A percentile compares a stretch with the other conserved stretches of the same genome.
Evolutionary conservation across 345 rosid genomes (phyloP).

Genomic region (Cardamine occulta): DNA sequence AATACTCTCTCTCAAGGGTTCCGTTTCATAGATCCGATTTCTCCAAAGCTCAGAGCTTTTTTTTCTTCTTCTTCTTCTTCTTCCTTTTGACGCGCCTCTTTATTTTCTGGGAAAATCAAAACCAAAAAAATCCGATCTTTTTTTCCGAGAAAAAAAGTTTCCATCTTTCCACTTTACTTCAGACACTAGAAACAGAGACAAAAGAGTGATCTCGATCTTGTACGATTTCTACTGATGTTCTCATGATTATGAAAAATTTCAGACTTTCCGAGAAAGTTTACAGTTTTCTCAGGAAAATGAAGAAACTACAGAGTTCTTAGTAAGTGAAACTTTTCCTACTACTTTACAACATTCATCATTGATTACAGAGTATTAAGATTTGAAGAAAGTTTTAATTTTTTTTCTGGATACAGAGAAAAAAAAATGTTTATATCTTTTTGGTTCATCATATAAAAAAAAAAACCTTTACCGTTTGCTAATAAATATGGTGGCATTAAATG

Average conservation of each 20-base stretch:
- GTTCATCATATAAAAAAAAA: not conserved
- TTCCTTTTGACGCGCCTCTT: constrained; percentile 20
- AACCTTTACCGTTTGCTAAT: constrained; percentile 10
- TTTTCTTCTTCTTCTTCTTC: not conserved
- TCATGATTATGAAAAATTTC: constrained; percentile 29
- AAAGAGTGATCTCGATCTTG: not conserved
- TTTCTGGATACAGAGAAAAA: not conserved
- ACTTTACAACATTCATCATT: not conserved
- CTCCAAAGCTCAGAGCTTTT: constrained; percentile 34
- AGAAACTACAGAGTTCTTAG: constrained; percentile 24
- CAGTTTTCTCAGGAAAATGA: constrained; percentile 38
- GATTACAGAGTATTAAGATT: not conserved
- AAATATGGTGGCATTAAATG: constrained; percentile 28
- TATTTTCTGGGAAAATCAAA: constrained; percentile 26
- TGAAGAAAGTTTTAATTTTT: constrained; percentile 6
- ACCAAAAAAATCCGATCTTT: constrained; percentile 13
- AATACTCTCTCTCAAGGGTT: constrained; percentile 31
- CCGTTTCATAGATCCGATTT: constrained; percentile 44
- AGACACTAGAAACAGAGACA: constrained; percentile 12
- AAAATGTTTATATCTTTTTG: not conserved
- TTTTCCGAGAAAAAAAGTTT: constrained; percentile 23
- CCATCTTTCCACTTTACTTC: constrained; percentile 15
- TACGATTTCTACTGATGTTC: constrained; percentile 20
- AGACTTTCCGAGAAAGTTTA: constrained; percentile 38
- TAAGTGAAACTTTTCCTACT: constrained; percentile 9